Evolutionary conservation across 2,329 filamentous ascomycete genomes (phyloP).

Genomic region (Dothideomycetes sp.): DNA sequence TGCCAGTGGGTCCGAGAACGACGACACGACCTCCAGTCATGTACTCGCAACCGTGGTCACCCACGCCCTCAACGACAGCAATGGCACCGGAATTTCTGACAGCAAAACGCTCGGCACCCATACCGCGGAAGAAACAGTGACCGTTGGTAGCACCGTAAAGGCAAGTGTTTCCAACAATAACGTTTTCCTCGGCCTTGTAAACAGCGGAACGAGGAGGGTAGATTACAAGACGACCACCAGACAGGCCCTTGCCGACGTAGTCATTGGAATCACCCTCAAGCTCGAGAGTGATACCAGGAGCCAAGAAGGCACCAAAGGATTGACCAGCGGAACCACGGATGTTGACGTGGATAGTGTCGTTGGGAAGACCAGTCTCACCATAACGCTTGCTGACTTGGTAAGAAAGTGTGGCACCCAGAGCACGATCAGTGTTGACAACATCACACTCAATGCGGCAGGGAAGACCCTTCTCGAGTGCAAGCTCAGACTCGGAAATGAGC

Average conservation of each 20-base stretch:
- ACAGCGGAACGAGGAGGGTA: conserved; percentile 84
- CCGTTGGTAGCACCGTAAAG: conserved; percentile 87
- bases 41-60: conserved; percentile 96
- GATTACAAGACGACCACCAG: conserved; percentile 82
- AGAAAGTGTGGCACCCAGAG: conserved; percentile 83
- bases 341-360: conserved; percentile 91
- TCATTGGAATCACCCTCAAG: conserved; percentile 94
- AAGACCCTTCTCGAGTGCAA: conserved; percentile 87
- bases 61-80: conserved; percentile 90
- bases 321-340: conserved; percentile 94
- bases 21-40: conserved; percentile 94
- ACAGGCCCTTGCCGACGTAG: conserved; percentile 92
- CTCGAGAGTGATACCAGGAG: conserved; percentile 86
- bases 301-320: conserved; percentile 90
- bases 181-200: conserved; percentile 93
- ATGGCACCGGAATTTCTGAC: conserved; percentile 94
- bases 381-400: conserved; percentile 93
- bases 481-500: conserved; percentile 87
- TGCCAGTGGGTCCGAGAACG: conserved; percentile 77
- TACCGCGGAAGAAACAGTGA: conserved; percentile 92
- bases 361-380: conserved; percentile 76
- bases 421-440: conserved; percentile 91
- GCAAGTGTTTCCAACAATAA: conserved; percentile 88
- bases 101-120: conserved; percentile 91
- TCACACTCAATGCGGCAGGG: conserved; percentile 92